phyloP scores from a whole-genome alignment of 2,329 filamentous ascomycete species.

The Penicillium hesseltinei region DNA sequence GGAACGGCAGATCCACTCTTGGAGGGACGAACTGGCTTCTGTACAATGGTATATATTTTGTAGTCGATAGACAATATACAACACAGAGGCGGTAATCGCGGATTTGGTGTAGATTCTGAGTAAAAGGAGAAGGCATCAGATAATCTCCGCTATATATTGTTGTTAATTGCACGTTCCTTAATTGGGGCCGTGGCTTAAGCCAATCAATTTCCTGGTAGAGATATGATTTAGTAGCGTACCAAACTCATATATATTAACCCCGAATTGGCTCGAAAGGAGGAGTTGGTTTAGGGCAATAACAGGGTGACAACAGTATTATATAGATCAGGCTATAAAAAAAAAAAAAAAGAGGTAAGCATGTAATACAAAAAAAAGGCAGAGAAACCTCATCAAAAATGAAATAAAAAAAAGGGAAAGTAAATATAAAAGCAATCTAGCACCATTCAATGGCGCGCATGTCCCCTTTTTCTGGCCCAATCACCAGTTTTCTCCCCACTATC shows the following conservation, averaged over 20 bases:
- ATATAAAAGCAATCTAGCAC: slow-evolving; percentile 2
- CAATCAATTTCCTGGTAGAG: slow-evolving; percentile 13
- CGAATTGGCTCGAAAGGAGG: not conserved
- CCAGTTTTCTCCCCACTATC: slow-evolving; percentile 10
- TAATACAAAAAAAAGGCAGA: too few relatives aligned
- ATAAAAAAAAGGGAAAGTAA: not conserved
- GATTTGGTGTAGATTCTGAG: not conserved
- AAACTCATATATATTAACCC: slow-evolving; percentile 14
- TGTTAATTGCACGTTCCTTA: slow-evolving; percentile 4
- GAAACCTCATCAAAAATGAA: not conserved
- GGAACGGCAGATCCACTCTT: slow-evolving; percentile 14
- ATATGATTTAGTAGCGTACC: slow-evolving; percentile 19
- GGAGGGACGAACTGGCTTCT: slow-evolving; percentile 11
- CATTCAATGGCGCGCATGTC: slow-evolving; percentile 3
- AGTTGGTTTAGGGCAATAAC: not conserved
- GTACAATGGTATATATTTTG: not conserved
- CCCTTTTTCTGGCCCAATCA: slow-evolving; percentile 13
- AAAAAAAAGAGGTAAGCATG: too few relatives aligned
- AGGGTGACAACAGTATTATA: not conserved
- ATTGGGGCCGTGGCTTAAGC: slow-evolving; percentile 9
- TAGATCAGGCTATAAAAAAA: not conserved
- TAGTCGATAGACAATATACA: not conserved
- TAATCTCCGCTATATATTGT: not conserved
- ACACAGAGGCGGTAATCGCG: not conserved
- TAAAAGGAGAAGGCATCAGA: not conserved